phyloP scores from a whole-genome alignment of 2,329 filamentous ascomycete genomes.

The Teratosphaeria destructans region DNA sequence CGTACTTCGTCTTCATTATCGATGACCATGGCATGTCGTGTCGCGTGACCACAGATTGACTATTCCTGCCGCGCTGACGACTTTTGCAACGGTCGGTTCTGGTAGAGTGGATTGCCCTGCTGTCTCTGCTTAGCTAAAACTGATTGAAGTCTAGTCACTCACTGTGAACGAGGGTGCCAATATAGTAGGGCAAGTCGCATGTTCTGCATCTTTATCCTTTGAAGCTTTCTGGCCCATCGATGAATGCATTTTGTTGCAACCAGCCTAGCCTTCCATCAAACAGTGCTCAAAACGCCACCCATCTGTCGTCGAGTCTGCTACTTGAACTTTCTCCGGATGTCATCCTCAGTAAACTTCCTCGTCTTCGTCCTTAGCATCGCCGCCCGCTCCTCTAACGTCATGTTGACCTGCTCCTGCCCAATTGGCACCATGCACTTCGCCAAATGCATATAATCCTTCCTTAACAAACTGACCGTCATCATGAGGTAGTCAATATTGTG shows the following conservation, averaged over 20 bases:
- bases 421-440: slow-evolving; percentile 65
- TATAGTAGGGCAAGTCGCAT: too few relatives aligned
- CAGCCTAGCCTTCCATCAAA: not conserved
- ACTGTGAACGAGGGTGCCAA: too few relatives aligned
- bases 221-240: not conserved
- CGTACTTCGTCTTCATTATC: not conserved
- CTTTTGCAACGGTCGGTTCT: too few relatives aligned
- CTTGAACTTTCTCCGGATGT: slow-evolving; percentile 49
- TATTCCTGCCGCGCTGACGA: too few relatives aligned
- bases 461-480: slow-evolving; percentile 47
- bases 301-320: not conserved
- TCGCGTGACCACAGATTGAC: too few relatives aligned
- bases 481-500: slow-evolving; percentile 74
- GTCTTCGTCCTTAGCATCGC: slow-evolving; percentile 56
- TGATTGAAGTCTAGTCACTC: too few relatives aligned
- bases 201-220: not conserved
- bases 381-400: slow-evolving; percentile 54
- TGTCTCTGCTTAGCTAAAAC: too few relatives aligned
- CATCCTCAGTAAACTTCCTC: slow-evolving; percentile 53
- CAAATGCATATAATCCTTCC: slow-evolving; percentile 60
- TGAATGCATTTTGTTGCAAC: not conserved
- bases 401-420: slow-evolving; percentile 52
- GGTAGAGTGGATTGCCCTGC: too few relatives aligned
- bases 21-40: too few relatives aligned
- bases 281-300: not conserved